A percentile compares a stretch with the other conserved stretches of the same genome.
These are phyloP conservation scores for Letharia lupina DNA, from an alignment of 495 filamentous ascomycete genomes.

Conservation along the genomic window DNA sequence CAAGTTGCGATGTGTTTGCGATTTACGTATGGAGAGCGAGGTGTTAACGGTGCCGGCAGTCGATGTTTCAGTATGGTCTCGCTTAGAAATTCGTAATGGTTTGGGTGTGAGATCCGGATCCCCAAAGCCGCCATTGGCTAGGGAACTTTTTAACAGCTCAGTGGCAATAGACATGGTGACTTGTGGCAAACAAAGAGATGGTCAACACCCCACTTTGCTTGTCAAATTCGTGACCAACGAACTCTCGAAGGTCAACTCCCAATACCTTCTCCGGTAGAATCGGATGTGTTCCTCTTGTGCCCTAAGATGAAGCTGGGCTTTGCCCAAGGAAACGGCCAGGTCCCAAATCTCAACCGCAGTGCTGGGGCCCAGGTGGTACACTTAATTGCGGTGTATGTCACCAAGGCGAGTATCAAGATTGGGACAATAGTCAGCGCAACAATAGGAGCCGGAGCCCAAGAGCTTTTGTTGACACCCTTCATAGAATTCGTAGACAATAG, in stretches of 20 bases:
- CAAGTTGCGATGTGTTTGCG: background rate
- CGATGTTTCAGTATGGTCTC: constrained; percentile 12
- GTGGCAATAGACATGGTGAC: background rate
- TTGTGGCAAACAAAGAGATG: background rate
- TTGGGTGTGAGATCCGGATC: constrained; percentile 18
- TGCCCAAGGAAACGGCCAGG: background rate
- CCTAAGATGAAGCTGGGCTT: constrained; percentile 12
- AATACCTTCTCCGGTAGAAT: background rate
- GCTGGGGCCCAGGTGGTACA: constrained; percentile 30
- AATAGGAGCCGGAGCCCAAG: constrained; percentile 36
- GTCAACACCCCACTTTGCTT: background rate
- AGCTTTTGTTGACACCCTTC: constrained; percentile 20
- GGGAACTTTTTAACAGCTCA: background rate
- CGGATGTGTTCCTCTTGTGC: constrained; percentile 22
- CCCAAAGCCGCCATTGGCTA: constrained; percentile 6
- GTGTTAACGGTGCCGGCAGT: background rate
- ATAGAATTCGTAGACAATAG: constrained; percentile 3
- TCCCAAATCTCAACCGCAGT: constrained; percentile 11
- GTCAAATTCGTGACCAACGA: no score
- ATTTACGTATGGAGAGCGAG: background rate
- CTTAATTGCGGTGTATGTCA: constrained; percentile 40
- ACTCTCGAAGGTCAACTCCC: background rate
- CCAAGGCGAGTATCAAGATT: constrained; percentile 38
- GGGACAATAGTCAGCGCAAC: constrained; percentile 49
- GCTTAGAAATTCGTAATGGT: constrained; percentile 18